These are phyloP conservation scores for Coemansia sp. DNA, from an alignment of 192 early-diverging fungal genomes.

Conservation along the genomic window DNA sequence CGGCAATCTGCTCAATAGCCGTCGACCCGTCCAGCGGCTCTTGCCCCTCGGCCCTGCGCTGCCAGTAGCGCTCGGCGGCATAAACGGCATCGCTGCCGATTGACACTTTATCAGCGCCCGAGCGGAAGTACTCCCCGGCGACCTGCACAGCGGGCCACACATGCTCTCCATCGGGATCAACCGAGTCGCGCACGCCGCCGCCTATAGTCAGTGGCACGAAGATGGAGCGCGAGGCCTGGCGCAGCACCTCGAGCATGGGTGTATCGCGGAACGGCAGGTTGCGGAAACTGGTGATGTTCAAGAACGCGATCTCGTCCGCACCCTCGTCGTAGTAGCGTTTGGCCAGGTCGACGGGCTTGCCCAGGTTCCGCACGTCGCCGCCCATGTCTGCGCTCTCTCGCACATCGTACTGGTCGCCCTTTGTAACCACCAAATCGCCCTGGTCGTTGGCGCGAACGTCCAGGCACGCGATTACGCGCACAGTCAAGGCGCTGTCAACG, in stretches of 20 bases:
- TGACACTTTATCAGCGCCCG: slow-evolving; percentile 98
- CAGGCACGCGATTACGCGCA: slow-evolving; percentile 95
- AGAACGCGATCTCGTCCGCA: slow-evolving; percentile 97
- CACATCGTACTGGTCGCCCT: slow-evolving; percentile 99
- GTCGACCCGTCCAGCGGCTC: slow-evolving; percentile 63
- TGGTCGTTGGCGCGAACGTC: slow-evolving; percentile 96
- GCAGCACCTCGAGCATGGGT: slow-evolving; percentile 95
- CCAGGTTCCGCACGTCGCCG: slow-evolving; percentile 88
- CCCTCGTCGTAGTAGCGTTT: slow-evolving; percentile 91
- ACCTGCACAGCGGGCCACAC: slow-evolving; percentile 89
- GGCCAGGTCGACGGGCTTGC: slow-evolving; percentile 95
- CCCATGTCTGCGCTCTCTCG: slow-evolving; percentile 62
- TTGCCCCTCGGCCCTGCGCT: slow-evolving; percentile 43
- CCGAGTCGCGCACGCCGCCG: slow-evolving; percentile 94
- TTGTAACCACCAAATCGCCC: slow-evolving; percentile 98
- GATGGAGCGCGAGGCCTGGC: slow-evolving; percentile 80
- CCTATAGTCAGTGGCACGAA: slow-evolving; percentile 99
- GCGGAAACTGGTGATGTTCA: slow-evolving; percentile 99
- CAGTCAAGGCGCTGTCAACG: slow-evolving; percentile 65
- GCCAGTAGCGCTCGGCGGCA: slow-evolving; percentile 84
- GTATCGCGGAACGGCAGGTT: slow-evolving; percentile 85
- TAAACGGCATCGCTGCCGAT: slow-evolving; percentile 99
- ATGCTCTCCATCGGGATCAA: slow-evolving; percentile 75
- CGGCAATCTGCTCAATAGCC: slow-evolving; percentile 93
- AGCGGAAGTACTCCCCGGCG: slow-evolving; percentile 98